Evolutionary conservation across 345 rosid genomes (phyloP).

Genomic region (Eucalyptus fibrosa): DNA sequence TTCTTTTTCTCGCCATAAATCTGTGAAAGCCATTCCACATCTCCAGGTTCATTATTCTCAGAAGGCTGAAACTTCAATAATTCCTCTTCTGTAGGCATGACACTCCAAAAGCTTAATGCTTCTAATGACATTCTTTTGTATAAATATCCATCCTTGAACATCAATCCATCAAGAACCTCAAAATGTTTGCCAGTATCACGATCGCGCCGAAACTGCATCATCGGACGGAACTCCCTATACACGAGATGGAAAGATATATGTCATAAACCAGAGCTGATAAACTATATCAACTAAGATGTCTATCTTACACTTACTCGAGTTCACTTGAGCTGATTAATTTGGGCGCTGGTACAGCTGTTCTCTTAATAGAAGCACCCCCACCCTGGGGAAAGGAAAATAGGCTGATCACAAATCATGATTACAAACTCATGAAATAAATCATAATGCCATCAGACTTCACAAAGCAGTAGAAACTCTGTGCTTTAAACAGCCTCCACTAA

Average conservation of each 20-base stretch:
- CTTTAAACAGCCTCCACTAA: neutral
- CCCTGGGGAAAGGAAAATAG: slow-evolving; percentile 28
- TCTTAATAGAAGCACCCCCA: slow-evolving; percentile 50
- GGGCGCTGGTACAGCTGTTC: slow-evolving; percentile 47
- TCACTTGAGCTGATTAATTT: slow-evolving; percentile 82
- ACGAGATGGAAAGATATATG: neutral
- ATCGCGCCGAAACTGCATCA: slow-evolving; percentile 68
- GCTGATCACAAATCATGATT: neutral
- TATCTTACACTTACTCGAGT: slow-evolving; percentile 88
- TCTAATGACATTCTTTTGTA: slow-evolving; percentile 74
- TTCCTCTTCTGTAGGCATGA: slow-evolving; percentile 68
- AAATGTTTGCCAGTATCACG: slow-evolving; percentile 61
- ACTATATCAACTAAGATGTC: neutral
- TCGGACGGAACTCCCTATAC: slow-evolving; percentile 83
- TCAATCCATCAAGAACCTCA: slow-evolving; percentile 72
- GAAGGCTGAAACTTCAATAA: slow-evolving; percentile 64
- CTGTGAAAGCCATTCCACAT: slow-evolving; percentile 81
- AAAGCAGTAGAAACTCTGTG: neutral
- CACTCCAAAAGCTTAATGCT: slow-evolving; percentile 58
- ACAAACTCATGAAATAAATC: neutral
- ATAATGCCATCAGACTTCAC: neutral
- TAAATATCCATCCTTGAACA: slow-evolving; percentile 85
- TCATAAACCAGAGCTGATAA: neutral
- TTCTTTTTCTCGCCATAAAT: slow-evolving; percentile 74
- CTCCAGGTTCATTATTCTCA: slow-evolving; percentile 45